These are phyloP conservation scores for Kurtzmaniella quercitrusa DNA, from an alignment of 1,139 yeast species.

Conservation along the genomic window DNA sequence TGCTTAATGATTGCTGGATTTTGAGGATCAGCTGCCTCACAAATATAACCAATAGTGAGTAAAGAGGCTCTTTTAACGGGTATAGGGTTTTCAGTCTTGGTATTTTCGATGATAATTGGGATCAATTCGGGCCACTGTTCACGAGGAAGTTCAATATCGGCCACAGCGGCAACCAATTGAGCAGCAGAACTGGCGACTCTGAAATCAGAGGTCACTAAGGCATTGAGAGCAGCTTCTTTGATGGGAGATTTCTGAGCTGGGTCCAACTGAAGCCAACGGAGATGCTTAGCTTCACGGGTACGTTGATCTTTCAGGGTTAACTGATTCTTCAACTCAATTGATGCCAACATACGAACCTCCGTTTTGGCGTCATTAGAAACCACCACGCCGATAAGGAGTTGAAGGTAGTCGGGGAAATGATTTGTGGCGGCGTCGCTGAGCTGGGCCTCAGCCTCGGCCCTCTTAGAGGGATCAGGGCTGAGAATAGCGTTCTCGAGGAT, in stretches of 20 bases:
- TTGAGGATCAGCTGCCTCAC: constrained; percentile 88
- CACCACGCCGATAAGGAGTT: constrained; percentile 67
- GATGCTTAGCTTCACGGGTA: constrained; percentile 49
- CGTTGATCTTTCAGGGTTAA: constrained; percentile 69
- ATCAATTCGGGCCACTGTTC: constrained; percentile 87
- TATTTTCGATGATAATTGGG: constrained; percentile 77
- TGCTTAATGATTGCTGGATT: constrained; percentile 77
- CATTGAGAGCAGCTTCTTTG: constrained; percentile 60
- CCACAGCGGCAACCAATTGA: constrained; percentile 93
- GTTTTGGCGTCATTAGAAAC: constrained; percentile 61
- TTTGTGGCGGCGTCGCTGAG: constrained; percentile 68
- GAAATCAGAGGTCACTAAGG: constrained; percentile 63
- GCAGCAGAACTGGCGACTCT: constrained; percentile 89
- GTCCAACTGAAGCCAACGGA: constrained; percentile 61
- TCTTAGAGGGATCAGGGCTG: constrained; percentile 59
- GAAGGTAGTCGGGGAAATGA: constrained; percentile 71
- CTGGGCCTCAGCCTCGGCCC: constrained; percentile 80
- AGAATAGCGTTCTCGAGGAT: constrained; percentile 76
- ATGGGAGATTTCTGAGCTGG: constrained; percentile 54
- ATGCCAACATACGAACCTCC: constrained; percentile 92
- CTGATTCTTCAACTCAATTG: constrained; percentile 82
- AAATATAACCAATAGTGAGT: constrained; percentile 88
- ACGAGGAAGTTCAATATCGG: constrained; percentile 87
- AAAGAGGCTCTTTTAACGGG: constrained; percentile 82
- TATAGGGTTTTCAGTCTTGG: constrained; percentile 71